A percentile compares a stretch with the other conserved stretches of the same genome.
phyloP scores from a whole-genome alignment of 1,284 basidiomycete species.

The Melampsora americana region DNA sequence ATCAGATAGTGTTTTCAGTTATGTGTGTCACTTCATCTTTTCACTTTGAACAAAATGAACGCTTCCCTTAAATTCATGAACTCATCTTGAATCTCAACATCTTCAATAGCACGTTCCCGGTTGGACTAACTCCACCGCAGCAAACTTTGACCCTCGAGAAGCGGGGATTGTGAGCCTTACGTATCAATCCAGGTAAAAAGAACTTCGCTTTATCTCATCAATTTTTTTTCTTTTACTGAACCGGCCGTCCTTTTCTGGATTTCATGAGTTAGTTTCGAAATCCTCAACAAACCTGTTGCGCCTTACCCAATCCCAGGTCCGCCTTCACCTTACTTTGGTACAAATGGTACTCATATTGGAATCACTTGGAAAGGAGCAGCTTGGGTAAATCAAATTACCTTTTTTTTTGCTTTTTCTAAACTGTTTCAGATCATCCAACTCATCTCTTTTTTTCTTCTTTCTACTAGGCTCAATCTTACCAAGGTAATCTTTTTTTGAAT shows the following conservation, averaged over 20 bases:
- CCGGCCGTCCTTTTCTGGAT: neutral
- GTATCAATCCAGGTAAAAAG: neutral
- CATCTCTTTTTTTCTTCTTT: too few relatives aligned
- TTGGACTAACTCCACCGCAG: neutral
- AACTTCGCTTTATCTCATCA: neutral
- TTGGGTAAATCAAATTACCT: conserved; percentile 12
- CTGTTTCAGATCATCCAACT: too few relatives aligned
- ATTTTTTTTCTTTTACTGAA: neutral
- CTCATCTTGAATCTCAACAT: neutral
- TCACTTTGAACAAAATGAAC: neutral
- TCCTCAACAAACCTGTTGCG: conserved; percentile 11
- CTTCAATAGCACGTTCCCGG: neutral
- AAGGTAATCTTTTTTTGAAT: neutral
- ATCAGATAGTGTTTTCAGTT: neutral
- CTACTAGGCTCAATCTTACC: conserved; percentile 1
- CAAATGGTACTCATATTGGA: conserved; percentile 33
- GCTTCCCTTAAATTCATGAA: neutral
- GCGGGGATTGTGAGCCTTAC: neutral
- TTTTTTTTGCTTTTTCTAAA: too few relatives aligned
- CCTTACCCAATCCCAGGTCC: conserved; percentile 20
- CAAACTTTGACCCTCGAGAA: conserved; percentile 8
- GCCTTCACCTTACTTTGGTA: conserved; percentile 15
- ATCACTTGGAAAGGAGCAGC: conserved; percentile 29
- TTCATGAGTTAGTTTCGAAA: conserved; percentile 5
- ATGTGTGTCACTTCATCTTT: neutral